Evolutionary conservation across 306 rosid species (phyloP).

Genomic region (Pterocarpus macrocarpus): DNA sequence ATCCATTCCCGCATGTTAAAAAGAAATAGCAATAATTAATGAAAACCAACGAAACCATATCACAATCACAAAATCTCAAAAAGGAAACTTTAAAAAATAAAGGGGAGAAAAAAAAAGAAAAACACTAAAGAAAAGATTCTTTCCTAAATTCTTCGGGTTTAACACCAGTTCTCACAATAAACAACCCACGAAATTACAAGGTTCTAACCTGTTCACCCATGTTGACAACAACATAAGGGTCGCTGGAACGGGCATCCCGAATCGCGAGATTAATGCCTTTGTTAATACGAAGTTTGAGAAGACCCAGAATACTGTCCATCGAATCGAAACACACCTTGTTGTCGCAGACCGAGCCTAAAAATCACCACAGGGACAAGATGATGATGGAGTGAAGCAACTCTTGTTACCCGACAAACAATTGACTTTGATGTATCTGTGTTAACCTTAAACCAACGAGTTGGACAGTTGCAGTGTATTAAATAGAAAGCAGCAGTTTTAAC

Average conservation of each 20-base stretch:
- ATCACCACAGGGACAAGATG: neutral
- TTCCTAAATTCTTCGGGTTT: neutral
- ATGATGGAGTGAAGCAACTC: neutral
- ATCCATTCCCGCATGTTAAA: neutral
- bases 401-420: neutral
- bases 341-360: neutral
- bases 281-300: constrained; percentile 71
- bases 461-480: neutral
- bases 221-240: constrained; percentile 72
- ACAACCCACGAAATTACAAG: neutral
- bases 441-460: neutral
- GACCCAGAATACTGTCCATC: constrained; percentile 69
- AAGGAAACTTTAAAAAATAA: neutral
- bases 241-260: constrained; percentile 78
- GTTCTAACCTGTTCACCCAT: constrained; percentile 63
- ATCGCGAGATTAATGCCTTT: constrained; percentile 76
- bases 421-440: neutral
- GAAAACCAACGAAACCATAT: neutral
- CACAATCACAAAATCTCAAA: neutral
- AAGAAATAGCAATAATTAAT: neutral
- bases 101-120: neutral
- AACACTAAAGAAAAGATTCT: neutral
- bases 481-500: neutral
- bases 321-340: constrained; percentile 40
- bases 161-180: neutral